Percentiles rank a stretch among this genome's conserved stretches.
Evolutionary conservation across 768 basidiomycete genomes (phyloP).

Genomic region (Obba rivulosa): DNA sequence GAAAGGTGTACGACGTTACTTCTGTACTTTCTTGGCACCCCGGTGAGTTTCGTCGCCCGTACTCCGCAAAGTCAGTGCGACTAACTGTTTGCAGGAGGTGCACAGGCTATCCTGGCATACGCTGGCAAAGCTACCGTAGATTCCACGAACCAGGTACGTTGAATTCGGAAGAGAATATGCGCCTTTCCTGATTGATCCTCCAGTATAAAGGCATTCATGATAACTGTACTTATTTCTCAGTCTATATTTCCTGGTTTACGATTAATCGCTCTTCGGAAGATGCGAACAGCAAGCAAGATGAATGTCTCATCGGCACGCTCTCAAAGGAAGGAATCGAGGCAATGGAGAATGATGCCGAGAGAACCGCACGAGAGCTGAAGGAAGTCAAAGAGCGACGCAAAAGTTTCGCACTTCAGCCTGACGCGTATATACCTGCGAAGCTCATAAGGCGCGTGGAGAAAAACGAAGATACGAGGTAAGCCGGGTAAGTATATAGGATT

Average conservation of each 20-base stretch:
- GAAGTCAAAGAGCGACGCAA: slow-evolving; percentile 16
- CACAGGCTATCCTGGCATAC: slow-evolving; percentile 12
- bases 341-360: slow-evolving; percentile 15
- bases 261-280: slow-evolving; percentile 5
- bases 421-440: slow-evolving; percentile 14
- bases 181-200: neutral
- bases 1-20: slow-evolving; percentile 14
- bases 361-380: slow-evolving; percentile 11
- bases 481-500: too few relatives aligned
- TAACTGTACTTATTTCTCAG: too few relatives aligned
- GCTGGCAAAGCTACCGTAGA: slow-evolving; percentile 19
- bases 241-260: too few relatives aligned
- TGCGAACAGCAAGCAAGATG: slow-evolving; percentile 16
- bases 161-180: neutral
- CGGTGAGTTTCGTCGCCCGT: slow-evolving; percentile 2
- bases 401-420: slow-evolving; percentile 14
- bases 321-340: slow-evolving; percentile 11
- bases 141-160: slow-evolving; percentile 14
- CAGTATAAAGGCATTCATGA: slow-evolving; percentile 21
- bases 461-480: slow-evolving; percentile 14
- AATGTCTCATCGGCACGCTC: slow-evolving; percentile 16
- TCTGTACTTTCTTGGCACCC: slow-evolving; percentile 12
- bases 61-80: too few relatives aligned
- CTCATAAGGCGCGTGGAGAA: slow-evolving; percentile 11
- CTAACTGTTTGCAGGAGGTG: slow-evolving; percentile 10